A percentile compares a stretch with the other conserved stretches of the same genome.
These are phyloP conservation scores for Salix arbutifolia DNA, from an alignment of 345 rosid genomes.

Conservation along the genomic window DNA sequence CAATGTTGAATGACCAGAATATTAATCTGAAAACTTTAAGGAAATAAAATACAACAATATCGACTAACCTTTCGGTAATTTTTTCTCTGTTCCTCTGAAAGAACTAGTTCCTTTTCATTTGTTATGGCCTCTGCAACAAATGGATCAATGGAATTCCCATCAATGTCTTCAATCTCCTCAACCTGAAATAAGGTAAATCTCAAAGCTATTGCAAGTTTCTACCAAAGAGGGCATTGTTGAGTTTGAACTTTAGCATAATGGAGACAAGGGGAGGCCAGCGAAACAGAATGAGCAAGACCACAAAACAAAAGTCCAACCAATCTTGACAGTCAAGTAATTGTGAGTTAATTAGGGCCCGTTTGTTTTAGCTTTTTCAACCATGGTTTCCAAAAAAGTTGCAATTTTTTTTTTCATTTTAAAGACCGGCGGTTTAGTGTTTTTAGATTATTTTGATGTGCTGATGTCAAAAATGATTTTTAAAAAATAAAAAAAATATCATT, in stretches of 20 bases:
- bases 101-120: slow-evolving; percentile 69
- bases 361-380: no score
- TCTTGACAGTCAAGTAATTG: neutral
- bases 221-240: neutral
- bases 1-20: neutral
- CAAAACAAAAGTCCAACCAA: neutral
- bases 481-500: no score
- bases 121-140: slow-evolving; percentile 78
- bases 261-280: neutral
- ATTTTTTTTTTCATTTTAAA: no score
- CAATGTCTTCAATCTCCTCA: slow-evolving; percentile 95
- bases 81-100: slow-evolving; percentile 74
- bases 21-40: slow-evolving; percentile 1
- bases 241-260: neutral
- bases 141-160: slow-evolving; percentile 58
- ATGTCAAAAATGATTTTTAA: no score
- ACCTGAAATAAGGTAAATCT: slow-evolving; percentile 44
- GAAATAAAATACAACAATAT: neutral
- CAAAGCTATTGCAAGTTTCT: slow-evolving; percentile 9
- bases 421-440: no score
- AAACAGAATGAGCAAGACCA: neutral
- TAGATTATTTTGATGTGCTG: no score
- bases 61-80: slow-evolving; percentile 68
- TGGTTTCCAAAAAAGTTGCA: no score
- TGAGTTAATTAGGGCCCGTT: neutral